phyloP scores from a whole-genome alignment of 495 filamentous ascomycete genomes.

The Xeromyces bisporus region DNA sequence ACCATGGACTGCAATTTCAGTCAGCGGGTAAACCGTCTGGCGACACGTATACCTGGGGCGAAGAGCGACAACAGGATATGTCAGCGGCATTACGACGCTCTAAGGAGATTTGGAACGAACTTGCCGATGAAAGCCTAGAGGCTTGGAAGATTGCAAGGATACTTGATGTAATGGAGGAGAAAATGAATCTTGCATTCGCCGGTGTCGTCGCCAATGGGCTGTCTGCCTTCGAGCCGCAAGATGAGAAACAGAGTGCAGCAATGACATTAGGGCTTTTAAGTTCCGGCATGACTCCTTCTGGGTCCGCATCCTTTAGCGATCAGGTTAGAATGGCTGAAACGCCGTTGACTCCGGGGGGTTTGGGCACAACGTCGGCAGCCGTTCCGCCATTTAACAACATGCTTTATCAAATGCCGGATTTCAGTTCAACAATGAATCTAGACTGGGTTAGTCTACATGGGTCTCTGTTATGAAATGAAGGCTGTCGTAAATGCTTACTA shows the following conservation, averaged over 20 bases:
- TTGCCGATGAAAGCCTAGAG: slow-evolving; percentile 64
- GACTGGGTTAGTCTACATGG: slow-evolving; percentile 51
- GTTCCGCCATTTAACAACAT: slow-evolving; percentile 38
- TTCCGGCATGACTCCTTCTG: slow-evolving; percentile 49
- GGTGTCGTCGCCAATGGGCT: slow-evolving; percentile 12
- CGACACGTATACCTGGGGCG: slow-evolving; percentile 48
- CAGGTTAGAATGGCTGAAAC: slow-evolving; percentile 17
- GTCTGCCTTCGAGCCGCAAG: slow-evolving; percentile 16
- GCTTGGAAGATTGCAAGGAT: slow-evolving; percentile 70
- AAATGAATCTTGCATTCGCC: slow-evolving; percentile 36
- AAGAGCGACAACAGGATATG: slow-evolving; percentile 60
- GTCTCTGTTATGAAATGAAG: not conserved
- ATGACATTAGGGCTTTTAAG: slow-evolving; percentile 70
- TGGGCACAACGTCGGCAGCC: slow-evolving; percentile 18
- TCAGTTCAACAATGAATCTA: slow-evolving; percentile 48
- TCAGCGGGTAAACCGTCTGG: slow-evolving; percentile 24
- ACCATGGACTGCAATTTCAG: slow-evolving; percentile 21
- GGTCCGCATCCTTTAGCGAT: slow-evolving; percentile 23
- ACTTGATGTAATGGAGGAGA: slow-evolving; percentile 61
- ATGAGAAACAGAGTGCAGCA: slow-evolving; percentile 46
- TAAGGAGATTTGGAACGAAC: slow-evolving; percentile 59
- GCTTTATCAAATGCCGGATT: slow-evolving; percentile 43
- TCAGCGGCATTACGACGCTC: slow-evolving; percentile 51
- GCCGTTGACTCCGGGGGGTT: slow-evolving; percentile 17
- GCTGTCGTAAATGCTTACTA: slow-evolving; percentile 3